Conservation (phyloP, 768 basidiomycete genomes). For the Harrya chromipes region DNA sequence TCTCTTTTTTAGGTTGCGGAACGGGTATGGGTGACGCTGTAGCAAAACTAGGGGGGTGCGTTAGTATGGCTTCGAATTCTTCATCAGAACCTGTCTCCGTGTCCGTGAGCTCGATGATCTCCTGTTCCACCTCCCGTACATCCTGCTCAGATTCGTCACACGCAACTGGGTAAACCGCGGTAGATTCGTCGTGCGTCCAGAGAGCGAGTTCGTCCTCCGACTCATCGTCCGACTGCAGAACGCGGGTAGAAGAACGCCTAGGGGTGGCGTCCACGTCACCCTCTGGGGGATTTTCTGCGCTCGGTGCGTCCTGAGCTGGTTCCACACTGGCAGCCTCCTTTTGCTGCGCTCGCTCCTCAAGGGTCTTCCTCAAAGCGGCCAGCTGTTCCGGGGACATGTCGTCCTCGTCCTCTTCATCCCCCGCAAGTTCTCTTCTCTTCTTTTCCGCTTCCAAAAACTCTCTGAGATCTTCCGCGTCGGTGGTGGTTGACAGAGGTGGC, state of each 20-base stretch:
- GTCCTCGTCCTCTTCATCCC: constrained; percentile 27
- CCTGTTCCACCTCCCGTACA: constrained; percentile 12
- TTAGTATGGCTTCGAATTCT: constrained; percentile 29
- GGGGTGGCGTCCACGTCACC: constrained; percentile 16
- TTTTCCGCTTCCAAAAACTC: constrained; percentile 68
- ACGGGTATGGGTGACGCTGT: constrained; percentile 6
- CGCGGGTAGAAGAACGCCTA: constrained; percentile 9
- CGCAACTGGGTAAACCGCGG: constrained; percentile 32
- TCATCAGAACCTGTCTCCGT: constrained; percentile 28
- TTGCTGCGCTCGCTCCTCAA: constrained; percentile 11
- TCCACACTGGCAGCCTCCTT: constrained; percentile 8
- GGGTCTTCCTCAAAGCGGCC: constrained; percentile 12
- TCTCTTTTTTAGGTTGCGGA: neutral
- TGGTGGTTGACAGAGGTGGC: constrained; percentile 44
- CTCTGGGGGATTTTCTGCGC: constrained; percentile 1
- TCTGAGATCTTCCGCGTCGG: constrained; percentile 58
- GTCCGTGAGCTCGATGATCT: constrained; percentile 25
- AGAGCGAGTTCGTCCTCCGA: constrained; percentile 50
- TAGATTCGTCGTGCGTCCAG: constrained; percentile 44
- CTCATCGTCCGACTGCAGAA: constrained; percentile 23
- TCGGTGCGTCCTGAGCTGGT: constrained; percentile 3
- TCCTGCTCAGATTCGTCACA: constrained; percentile 18
- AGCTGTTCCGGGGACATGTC: constrained; percentile 22
- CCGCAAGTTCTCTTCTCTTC: constrained; percentile 41
- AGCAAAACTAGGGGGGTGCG: constrained; percentile 19